A percentile compares a stretch with the other conserved stretches of the same genome.
phyloP scores from a whole-genome alignment of 2,329 filamentous ascomycete genomes.

The Paecilomyces fulvus region DNA sequence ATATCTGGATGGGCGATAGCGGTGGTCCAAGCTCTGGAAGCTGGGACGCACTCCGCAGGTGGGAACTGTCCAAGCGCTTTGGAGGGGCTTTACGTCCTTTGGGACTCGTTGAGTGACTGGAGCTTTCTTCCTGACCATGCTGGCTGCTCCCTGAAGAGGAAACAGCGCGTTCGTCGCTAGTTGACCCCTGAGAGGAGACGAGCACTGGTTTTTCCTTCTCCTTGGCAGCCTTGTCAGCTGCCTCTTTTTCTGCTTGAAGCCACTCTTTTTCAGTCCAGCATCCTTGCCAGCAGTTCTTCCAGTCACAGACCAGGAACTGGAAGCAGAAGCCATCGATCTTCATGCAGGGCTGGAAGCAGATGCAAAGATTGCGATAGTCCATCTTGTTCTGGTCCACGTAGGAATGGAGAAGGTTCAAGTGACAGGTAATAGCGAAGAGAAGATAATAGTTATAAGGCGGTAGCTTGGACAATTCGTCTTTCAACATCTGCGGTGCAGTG shows the following conservation, averaged over 20 bases:
- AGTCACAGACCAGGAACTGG: constrained; percentile 88
- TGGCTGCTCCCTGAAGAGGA: constrained; percentile 61
- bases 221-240: constrained; percentile 24
- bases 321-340: constrained; percentile 94
- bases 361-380: constrained; percentile 91
- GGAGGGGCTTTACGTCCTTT: constrained; percentile 23
- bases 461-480: constrained; percentile 88
- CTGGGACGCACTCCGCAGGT: constrained; percentile 32
- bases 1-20: constrained; percentile 41
- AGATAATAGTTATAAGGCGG: constrained; percentile 97
- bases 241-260: constrained; percentile 49
- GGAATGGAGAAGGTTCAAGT: constrained; percentile 81
- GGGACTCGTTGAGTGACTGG: constrained; percentile 22
- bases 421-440: constrained; percentile 93
- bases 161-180: constrained; percentile 47
- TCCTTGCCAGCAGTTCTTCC: constrained; percentile 94
- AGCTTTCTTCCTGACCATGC: constrained; percentile 30
- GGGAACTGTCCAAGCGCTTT: constrained; percentile 25
- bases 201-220: constrained; percentile 16
- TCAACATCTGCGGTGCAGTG: constrained; percentile 72
- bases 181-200: constrained; percentile 10
- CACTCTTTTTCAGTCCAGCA: constrained; percentile 82
- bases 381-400: constrained; percentile 97
- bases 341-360: constrained; percentile 95
- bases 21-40: constrained; percentile 41